These are phyloP conservation scores for Sorghum bicolor DNA, from an alignment of 176 grass and related monocot species.

Conservation along the genomic window Sorghum_bicolor_NCBIv3 NC_012870.2:8772501-8773000, in stretches of 20 bases:
- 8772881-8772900: background rate
- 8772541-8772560: constrained; percentile 98
- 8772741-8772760: constrained; percentile 62
- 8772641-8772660: constrained; percentile 39
- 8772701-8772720: constrained; percentile 77
- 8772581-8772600: constrained; percentile 6
- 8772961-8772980: background rate
- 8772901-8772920: background rate
- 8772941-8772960: background rate
- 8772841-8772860: background rate
- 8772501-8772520: constrained; percentile 95
- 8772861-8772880: background rate
- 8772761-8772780: background rate
- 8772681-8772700: constrained; percentile 65
- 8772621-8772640: background rate
- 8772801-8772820: background rate
- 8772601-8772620: background rate
- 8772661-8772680: constrained; percentile 80
- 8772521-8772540: constrained; percentile 83
- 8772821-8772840: background rate
- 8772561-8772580: constrained; percentile 67
- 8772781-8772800: background rate
- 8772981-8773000: background rate
- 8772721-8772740: constrained; percentile 80
- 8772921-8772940: background rate